Conservation (phyloP, 2,329 filamentous ascomycete genomes). For the Cucurbitaria berberidis region DNA sequence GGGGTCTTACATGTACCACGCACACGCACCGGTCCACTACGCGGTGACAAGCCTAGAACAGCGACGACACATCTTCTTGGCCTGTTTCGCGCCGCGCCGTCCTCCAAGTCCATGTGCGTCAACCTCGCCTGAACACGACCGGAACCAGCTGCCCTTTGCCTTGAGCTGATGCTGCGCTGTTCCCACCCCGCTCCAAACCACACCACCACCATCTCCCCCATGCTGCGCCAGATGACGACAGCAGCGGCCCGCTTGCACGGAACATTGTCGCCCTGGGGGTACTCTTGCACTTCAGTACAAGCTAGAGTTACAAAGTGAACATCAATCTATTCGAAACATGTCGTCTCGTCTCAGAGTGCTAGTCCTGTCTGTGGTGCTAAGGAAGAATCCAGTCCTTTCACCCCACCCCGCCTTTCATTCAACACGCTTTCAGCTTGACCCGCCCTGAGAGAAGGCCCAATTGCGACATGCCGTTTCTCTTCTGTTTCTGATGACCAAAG, state of each 20-base stretch:
- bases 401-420: no score
- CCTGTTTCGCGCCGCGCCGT: conserved; percentile 3
- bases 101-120: not conserved
- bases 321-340: not conserved
- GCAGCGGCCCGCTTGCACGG: not conserved
- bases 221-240: conserved; percentile 6
- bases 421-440: not conserved
- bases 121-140: not conserved
- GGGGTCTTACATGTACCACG: conserved; percentile 2
- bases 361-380: no score
- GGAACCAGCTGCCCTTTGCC: not conserved
- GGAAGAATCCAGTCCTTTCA: no score
- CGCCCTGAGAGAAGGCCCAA: not conserved
- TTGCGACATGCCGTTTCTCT: conserved; percentile 1
- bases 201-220: not conserved
- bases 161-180: not conserved
- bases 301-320: not conserved
- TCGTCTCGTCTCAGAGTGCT: no score
- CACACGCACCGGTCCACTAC: not conserved
- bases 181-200: not conserved
- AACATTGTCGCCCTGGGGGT: not conserved
- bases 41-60: conserved; percentile 13
- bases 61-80: conserved; percentile 2
- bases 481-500: not conserved
- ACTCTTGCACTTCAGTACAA: not conserved